Evolutionary conservation across 108 stramenopile genomes (phyloP).

Genomic region (Licmophora abbreviata): DNA sequence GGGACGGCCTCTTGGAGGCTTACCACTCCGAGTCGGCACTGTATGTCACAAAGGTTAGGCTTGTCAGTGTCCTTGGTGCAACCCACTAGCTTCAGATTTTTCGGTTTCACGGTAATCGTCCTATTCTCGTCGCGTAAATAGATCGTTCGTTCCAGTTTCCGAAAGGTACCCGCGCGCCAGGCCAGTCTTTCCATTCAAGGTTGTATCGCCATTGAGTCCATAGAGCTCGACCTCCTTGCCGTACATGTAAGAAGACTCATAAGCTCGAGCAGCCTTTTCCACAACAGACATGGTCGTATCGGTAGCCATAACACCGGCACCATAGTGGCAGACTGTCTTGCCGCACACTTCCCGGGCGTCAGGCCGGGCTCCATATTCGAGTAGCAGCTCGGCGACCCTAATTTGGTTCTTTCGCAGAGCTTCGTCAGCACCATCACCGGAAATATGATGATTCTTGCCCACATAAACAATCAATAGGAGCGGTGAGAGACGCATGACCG

Average conservation of each 20-base stretch:
- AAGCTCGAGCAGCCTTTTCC: constrained; percentile 25
- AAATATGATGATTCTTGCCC: constrained; percentile 11
- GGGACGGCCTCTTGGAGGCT: constrained; percentile 26
- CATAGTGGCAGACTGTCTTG: constrained; percentile 37
- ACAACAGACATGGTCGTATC: constrained; percentile 20
- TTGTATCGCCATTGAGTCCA: constrained; percentile 11
- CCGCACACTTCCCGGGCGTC: constrained; percentile 30
- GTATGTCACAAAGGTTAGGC: constrained; percentile 13
- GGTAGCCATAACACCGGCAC: constrained; percentile 38
- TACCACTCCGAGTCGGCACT: constrained; percentile 18
- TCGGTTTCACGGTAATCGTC: constrained; percentile 20
- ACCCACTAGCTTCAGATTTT: constrained; percentile 15
- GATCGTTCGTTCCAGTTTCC: constrained; percentile 16
- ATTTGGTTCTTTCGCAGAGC: constrained; percentile 1
- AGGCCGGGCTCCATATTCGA: constrained; percentile 31
- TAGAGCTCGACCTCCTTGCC: constrained; percentile 14
- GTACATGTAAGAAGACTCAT: constrained; percentile 13
- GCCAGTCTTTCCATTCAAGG: constrained; percentile 27
- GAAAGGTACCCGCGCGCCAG: constrained; percentile 19
- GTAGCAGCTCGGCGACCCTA: constrained; percentile 9
- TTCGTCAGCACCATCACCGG: background rate
- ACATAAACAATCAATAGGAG: constrained; percentile 18
- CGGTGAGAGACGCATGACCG: constrained; percentile 28
- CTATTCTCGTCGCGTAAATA: constrained; percentile 11
- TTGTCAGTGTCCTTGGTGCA: background rate